phyloP scores from a whole-genome alignment of 1,284 basidiomycete genomes.

The Austroboletus novae-zelandiae region DNA sequence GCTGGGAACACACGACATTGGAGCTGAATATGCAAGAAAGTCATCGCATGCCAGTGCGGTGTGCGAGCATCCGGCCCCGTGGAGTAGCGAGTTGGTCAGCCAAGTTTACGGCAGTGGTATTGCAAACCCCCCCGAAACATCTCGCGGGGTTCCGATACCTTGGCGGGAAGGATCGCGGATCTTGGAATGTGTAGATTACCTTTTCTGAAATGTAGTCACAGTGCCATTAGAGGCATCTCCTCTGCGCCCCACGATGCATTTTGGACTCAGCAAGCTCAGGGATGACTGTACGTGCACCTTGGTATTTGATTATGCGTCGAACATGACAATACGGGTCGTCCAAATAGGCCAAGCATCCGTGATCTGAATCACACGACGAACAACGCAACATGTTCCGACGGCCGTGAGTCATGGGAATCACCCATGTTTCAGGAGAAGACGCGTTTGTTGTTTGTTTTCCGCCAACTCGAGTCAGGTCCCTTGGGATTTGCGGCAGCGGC shows the following conservation, averaged over 20 bases:
- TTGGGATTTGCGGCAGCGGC: background rate
- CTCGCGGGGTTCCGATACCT: slow-evolving; percentile 5
- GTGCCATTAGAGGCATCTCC: background rate
- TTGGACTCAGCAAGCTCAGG: background rate
- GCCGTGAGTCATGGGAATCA: background rate
- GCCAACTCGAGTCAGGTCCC: background rate
- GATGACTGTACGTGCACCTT: background rate
- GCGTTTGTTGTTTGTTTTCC: background rate
- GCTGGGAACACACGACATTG: background rate
- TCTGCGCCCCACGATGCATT: slow-evolving; percentile 12
- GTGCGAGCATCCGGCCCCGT: background rate
- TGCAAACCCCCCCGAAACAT: background rate
- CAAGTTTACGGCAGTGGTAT: background rate
- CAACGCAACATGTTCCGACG: background rate
- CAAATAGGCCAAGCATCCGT: background rate
- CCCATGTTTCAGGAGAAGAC: background rate
- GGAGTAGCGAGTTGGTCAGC: background rate
- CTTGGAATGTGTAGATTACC: slow-evolving; percentile 22
- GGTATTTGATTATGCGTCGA: background rate
- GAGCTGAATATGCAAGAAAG: too few species aligned
- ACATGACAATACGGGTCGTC: background rate
- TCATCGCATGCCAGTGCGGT: too few species aligned
- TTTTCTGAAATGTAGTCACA: slow-evolving; percentile 5
- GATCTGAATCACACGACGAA: background rate
- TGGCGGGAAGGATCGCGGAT: slow-evolving; percentile 14